These are phyloP conservation scores for Neurospora tetrasperma DNA, from an alignment of 495 filamentous ascomycete genomes.

Conservation along the genomic window DNA sequence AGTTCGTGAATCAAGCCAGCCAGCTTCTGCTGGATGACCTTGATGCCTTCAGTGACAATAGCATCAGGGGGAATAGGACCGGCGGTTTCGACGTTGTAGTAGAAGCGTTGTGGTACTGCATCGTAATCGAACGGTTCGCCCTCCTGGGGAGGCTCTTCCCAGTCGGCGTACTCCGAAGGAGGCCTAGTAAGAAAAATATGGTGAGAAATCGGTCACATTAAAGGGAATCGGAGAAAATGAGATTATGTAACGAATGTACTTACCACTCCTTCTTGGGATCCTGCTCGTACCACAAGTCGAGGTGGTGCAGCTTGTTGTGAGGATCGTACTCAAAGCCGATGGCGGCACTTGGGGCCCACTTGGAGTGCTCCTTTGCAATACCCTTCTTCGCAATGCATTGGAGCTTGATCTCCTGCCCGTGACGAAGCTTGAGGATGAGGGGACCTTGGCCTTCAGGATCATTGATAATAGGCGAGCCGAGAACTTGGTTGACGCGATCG, in stretches of 20 bases:
- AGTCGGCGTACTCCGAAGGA: constrained; percentile 69
- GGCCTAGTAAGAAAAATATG: constrained; percentile 50
- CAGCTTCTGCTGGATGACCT: constrained; percentile 80
- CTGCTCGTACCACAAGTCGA: constrained; percentile 88
- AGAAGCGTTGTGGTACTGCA: constrained; percentile 73
- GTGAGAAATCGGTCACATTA: neutral
- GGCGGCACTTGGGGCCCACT: constrained; percentile 86
- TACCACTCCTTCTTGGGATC: constrained; percentile 84
- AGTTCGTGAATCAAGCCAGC: constrained; percentile 73
- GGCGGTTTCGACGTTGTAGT: constrained; percentile 83
- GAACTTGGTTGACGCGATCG: constrained; percentile 47
- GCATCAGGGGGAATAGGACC: constrained; percentile 78
- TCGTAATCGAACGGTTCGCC: constrained; percentile 85
- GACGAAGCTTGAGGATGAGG: constrained; percentile 79
- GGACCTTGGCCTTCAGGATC: constrained; percentile 71
- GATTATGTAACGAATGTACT: constrained; percentile 25
- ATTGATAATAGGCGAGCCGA: constrained; percentile 76
- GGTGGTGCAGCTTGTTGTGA: constrained; percentile 81
- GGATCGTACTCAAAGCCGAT: constrained; percentile 98
- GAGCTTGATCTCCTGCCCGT: constrained; percentile 78
- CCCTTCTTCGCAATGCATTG: constrained; percentile 95
- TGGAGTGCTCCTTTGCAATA: constrained; percentile 96
- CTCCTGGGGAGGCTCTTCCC: constrained; percentile 75
- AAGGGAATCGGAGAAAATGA: neutral
- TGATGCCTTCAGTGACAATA: constrained; percentile 82